Evolutionary conservation across 2,329 filamentous ascomycete genomes (phyloP).

Genomic region (Neodidymelliopsis sp.): DNA sequence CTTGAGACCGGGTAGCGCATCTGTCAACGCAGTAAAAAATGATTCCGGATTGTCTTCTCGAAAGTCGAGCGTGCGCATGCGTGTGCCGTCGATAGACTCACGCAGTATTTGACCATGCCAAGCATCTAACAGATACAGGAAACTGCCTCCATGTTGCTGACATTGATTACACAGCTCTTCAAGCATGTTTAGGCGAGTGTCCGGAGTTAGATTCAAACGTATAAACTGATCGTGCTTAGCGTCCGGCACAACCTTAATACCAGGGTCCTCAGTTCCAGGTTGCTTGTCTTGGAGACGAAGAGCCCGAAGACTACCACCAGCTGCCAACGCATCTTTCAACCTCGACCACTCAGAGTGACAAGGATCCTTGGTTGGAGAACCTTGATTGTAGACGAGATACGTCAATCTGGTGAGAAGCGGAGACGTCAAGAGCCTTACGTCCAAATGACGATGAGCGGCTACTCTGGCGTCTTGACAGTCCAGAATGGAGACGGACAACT

Average conservation of each 20-base stretch:
- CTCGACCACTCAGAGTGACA: slow-evolving; percentile 16
- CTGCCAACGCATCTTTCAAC: slow-evolving; percentile 1
- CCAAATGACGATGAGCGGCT: slow-evolving; percentile 11
- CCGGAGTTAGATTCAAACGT: background rate
- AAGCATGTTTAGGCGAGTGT: background rate
- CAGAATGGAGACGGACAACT: background rate
- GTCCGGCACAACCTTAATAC: background rate
- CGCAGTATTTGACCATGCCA: background rate
- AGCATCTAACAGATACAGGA: background rate
- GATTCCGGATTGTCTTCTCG: slow-evolving; percentile 5
- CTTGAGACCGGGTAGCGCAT: slow-evolving; percentile 2
- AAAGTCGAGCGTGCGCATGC: slow-evolving; percentile 18
- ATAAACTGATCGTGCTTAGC: background rate
- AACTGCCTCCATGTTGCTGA: background rate
- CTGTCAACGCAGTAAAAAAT: slow-evolving; percentile 12
- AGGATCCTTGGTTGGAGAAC: background rate
- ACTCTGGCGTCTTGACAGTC: background rate
- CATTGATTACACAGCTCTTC: background rate
- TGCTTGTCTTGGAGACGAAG: background rate
- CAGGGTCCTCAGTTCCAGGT: background rate
- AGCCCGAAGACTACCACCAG: background rate
- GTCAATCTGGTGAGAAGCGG: slow-evolving; percentile 11
- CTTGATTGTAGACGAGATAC: slow-evolving; percentile 14
- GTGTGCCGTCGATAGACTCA: background rate
- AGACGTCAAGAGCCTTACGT: slow-evolving; percentile 16